A percentile compares a stretch with the other conserved stretches of the same genome.
Conservation (phyloP, 2,329 filamentous ascomycete genomes). For the Alternaria sp. region DNA sequence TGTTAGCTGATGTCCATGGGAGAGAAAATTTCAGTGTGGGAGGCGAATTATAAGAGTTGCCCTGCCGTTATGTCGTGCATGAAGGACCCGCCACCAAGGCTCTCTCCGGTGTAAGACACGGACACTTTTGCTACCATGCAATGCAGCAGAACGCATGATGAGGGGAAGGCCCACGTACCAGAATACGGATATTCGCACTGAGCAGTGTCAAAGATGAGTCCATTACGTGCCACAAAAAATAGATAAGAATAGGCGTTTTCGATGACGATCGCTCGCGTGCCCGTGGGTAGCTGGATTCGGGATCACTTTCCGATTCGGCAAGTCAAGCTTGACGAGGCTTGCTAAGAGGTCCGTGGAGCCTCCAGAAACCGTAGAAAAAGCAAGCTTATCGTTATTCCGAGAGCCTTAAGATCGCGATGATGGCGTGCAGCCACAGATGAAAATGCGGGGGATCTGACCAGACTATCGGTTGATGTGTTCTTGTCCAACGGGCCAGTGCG, state of each 20-base stretch:
- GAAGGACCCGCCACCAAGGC: constrained; percentile 31
- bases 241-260: constrained; percentile 42
- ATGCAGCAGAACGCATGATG: constrained; percentile 30
- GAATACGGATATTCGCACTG: constrained; percentile 57
- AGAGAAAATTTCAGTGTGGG: constrained; percentile 29
- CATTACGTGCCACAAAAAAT: constrained; percentile 43
- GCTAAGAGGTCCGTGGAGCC: constrained; percentile 25
- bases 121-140: constrained; percentile 17
- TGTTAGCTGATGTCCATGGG: constrained; percentile 38
- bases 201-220: constrained; percentile 54
- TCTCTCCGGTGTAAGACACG: constrained; percentile 30
- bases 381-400: constrained; percentile 30
- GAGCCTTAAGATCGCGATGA: constrained; percentile 33
- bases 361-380: constrained; percentile 34
- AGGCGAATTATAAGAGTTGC: constrained; percentile 42
- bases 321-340: constrained; percentile 35
- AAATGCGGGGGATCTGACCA: constrained; percentile 28
- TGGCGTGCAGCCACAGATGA: constrained; percentile 14
- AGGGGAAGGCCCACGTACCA: constrained; percentile 48
- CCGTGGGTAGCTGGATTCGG: constrained; percentile 37
- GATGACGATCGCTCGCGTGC: constrained; percentile 38
- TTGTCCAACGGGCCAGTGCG: constrained; percentile 55
- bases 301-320: constrained; percentile 26
- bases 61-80: constrained; percentile 36
- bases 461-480: constrained; percentile 52